Base-by-base conservation (phyloP, 2,329 filamentous ascomycete species). In the Monilinia fructicola region DNA sequence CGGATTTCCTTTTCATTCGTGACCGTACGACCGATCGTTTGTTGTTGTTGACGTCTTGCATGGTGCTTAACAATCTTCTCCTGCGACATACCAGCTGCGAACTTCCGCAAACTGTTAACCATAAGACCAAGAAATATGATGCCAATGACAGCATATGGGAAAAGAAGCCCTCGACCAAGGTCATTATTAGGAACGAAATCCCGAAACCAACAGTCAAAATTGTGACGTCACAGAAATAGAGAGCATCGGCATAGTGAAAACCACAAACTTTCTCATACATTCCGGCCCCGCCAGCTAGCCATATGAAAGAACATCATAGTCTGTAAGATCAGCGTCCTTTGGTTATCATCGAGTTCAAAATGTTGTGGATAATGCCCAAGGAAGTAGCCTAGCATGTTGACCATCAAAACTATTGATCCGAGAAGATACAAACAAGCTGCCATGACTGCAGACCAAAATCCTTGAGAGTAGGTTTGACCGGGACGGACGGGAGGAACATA, bases 221-320 rank as follows among this genome's bases (percentile, higher is more conserved):
- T 0, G 85, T 87, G 23, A 88, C 83, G 72, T 88, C 85, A 67
- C 82, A 85, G 75, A 86, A 87, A 70, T 86, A 87, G 4, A 87
- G 73, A 1, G 85, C 83, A 72, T 91, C 84, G 0, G 82, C 81
- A 72, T 85, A 90, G 1, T 77, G 79, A 78, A 87, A 87, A 2
- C 78, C 81, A 28, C 88, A 83, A 2, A 89, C 79, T 18, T 76
- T 78, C 0, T 82, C 79, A 71, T 90, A 91, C 0, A 90, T 79
- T 0, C 79, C 87, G 0, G 83, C 87, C 0, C 88, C 88, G 6
- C 87, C 83, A 3, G 84, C 85, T 0, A 91, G 78, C 88, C 89
- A 91, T 63, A 88, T 79, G 73, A 90, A 90, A 89, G 75, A 90
- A 89, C 63, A 86, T 81, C 79, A 89, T 90, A 0, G 87, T 90